Evolutionary conservation across 148 eudicot genomes (phyloP).

Genomic region (Chenopodium berlandieri): DNA sequence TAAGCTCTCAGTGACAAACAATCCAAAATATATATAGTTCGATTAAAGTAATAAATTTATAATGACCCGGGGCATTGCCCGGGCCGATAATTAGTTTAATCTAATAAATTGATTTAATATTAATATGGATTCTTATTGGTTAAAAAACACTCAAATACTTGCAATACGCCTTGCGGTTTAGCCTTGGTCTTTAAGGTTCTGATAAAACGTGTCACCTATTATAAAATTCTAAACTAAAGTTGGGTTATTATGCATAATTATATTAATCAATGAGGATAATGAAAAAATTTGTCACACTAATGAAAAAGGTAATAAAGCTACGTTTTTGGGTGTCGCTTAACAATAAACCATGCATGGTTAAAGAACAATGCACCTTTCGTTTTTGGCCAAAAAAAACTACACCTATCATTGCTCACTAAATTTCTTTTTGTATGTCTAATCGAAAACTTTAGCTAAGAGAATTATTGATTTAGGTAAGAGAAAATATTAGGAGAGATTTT

Average conservation of each 20-base stretch:
- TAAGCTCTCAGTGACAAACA: no score
- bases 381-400: background rate
- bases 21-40: no score
- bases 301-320: constrained; percentile 10
- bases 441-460: no score
- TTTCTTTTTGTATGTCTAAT: no score
- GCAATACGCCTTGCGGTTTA: background rate
- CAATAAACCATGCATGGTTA: background rate
- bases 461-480: no score
- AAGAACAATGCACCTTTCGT: background rate
- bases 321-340: constrained; percentile 2
- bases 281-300: background rate
- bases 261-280: background rate
- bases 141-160: constrained; percentile 1
- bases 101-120: no score
- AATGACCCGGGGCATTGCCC: no score
- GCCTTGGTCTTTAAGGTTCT: background rate
- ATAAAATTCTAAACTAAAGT: background rate
- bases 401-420: background rate
- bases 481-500: no score
- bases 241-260: background rate
- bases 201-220: constrained; percentile 25
- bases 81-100: no score
- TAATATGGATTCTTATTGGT: background rate
- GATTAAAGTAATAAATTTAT: no score